Evolutionary conservation across 1,284 basidiomycete genomes (phyloP), one percentile per base, ranked within the genome.

Genomic region (Mixia osmundae): DNA sequence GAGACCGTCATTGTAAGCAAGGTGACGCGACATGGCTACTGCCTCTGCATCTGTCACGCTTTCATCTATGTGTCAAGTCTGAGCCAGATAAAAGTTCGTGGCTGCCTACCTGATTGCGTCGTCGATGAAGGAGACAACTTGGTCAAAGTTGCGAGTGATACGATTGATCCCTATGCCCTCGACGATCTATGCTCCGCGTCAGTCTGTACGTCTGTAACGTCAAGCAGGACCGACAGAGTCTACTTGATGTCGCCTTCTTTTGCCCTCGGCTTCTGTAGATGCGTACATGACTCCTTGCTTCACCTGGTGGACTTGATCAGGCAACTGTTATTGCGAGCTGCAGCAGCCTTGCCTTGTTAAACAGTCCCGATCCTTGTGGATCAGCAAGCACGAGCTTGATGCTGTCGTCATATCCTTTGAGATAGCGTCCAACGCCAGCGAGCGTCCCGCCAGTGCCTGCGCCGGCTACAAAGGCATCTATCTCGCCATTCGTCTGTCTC

Each of bases 381-480:
- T 99, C 89, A 2, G 80, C 69, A 23, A 95, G 63, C 3, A 76
- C 71, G 10, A 91, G 64, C n/a, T 67, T 52, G 33, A 82, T 52
- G 37, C 67, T 60, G 25, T 66, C 58, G 35, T 72, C 63, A 60
- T 69, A 67, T 14, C 65, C 66, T 42, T 63, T 91, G 33, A 97
- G 60, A 50, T 67, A 91, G 29, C 63, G 66, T 0, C 80, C 82
- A 1, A 68, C 69, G 1, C 89, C 91, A 1, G 82, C 73, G 25
- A 99, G 69, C 1, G 89, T 95, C 3, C 91, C 91, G 4, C 91
- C 91, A 0, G 89, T 97, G 11, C 82, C 77, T 41, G 87, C 85
- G 1, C 91, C 91, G n/a, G 76, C 72, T 20, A 99, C 75, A 51
- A 95, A 95, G 3, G 76, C 83, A 49, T 78, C 67, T 1, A 94